These are phyloP conservation scores for Mycena pura DNA, from an alignment of 768 basidiomycete species.

Conservation along the genomic window DNA sequence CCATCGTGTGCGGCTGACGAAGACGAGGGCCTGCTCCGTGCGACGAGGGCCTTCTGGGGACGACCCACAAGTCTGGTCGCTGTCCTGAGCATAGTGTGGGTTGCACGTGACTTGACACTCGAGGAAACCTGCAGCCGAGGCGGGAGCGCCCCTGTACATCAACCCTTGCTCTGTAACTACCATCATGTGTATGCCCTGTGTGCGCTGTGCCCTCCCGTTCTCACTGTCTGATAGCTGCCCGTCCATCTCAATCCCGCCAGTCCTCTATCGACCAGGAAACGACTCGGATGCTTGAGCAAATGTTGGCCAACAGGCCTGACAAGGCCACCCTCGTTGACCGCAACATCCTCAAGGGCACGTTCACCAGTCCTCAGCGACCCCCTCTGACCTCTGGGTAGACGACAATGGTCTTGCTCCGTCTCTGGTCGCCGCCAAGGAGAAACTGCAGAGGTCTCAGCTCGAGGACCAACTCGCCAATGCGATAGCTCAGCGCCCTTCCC, in stretches of 20 bases:
- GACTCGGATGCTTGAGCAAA: constrained; percentile 56
- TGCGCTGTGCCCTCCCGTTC: not conserved
- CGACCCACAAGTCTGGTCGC: constrained; percentile 36
- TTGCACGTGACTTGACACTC: too few species aligned
- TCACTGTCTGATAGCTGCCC: constrained; percentile 9
- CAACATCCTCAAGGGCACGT: constrained; percentile 72
- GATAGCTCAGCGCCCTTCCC: constrained; percentile 61
- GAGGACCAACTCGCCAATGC: constrained; percentile 72
- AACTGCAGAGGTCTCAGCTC: constrained; percentile 66
- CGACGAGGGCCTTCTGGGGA: constrained; percentile 38
- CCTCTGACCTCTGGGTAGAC: constrained; percentile 45
- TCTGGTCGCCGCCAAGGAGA: constrained; percentile 64
- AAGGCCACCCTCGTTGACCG: constrained; percentile 67
- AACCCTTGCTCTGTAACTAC: constrained; percentile 21
- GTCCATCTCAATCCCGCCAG: constrained; percentile 18
- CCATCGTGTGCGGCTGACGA: constrained; percentile 49
- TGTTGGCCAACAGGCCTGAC: constrained; percentile 60
- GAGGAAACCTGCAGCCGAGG: too few species aligned
- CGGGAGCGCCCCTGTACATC: too few species aligned
- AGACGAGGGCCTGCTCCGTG: constrained; percentile 52
- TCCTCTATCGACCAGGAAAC: constrained; percentile 35
- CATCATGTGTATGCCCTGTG: constrained; percentile 22
- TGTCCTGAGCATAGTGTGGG: constrained; percentile 17
- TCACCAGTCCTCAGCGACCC: not conserved
- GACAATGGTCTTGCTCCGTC: constrained; percentile 66